Base-by-base conservation (phyloP, 2,329 filamentous ascomycete genomes). In the Dactylellina haptotyla region DNA sequence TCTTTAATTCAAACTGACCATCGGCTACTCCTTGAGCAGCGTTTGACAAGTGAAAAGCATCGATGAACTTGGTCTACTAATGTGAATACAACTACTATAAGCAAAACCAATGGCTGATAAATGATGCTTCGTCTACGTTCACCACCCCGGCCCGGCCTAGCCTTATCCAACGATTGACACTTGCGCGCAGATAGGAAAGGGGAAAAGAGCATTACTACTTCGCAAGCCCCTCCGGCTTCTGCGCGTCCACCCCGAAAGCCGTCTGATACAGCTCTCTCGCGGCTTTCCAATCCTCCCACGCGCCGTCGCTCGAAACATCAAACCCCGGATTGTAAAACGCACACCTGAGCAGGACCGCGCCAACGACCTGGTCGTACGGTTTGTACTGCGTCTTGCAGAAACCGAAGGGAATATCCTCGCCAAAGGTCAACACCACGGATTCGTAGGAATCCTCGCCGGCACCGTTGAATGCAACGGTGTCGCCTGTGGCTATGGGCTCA, bases 331-430 rank as follows among this genome's bases (percentile, higher is more conserved):
- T 50, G 34, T 70, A 63, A 70, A 46, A 48, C 41, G 16, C 4
- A 34, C 39, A 63, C 16, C 57, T 26, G 23, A 63, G 20, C 57
- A 70, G 28, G 0, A 45, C 30, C 4, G 65, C 57, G 1, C 65
- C 48, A 16, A 70, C 57, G 23, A 70, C 57, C 12, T n/a, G 28
- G 45, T 70, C 65, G 20, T 70, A 70, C 2, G 48, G 57, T 23
- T 70, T 70, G 10, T 56, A n/a, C 2, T 45, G 54, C 2, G 64
- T 69, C 30, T 69, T 69, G 34, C 46, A 69, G 18, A 69, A 69
- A 3, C 3, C 23, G 23, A 69, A 69, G 1, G n/a, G 10, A 10
- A 51, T 61, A 2, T 46, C 5, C 3, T 30, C n/a, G 3, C 46
- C 41, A 2, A 62, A 46, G 1, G 9, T 1, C 10, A 69, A 5